Conservation (phyloP, 2,329 filamentous ascomycete genomes). For the Aspergillus pseudoterreus region DNA sequence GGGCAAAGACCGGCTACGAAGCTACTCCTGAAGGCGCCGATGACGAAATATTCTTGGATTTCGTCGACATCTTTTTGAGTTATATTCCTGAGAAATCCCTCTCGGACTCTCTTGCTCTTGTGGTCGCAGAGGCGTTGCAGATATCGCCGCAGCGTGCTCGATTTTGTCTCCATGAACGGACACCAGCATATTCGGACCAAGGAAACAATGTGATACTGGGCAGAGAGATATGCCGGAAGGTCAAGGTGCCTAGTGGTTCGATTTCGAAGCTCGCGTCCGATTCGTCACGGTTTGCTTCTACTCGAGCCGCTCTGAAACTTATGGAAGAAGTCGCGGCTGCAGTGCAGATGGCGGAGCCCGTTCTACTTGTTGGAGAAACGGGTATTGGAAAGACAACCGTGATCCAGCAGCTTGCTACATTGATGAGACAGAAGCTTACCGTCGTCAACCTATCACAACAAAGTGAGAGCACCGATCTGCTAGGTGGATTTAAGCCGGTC, state of each 20-base stretch:
- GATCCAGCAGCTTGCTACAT: conserved; percentile 83
- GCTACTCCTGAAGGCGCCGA: conserved; percentile 66
- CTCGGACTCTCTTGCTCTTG: conserved; percentile 51
- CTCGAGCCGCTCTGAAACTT: conserved; percentile 75
- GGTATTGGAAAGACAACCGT: conserved; percentile 98
- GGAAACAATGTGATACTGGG: conserved; percentile 61
- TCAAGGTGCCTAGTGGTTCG: conserved; percentile 48
- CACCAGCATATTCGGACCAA: conserved; percentile 64
- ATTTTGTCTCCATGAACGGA: conserved; percentile 70
- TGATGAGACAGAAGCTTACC: conserved; percentile 79
- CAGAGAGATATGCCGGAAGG: conserved; percentile 57
- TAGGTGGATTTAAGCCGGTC: conserved; percentile 95
- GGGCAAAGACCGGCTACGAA: conserved; percentile 65
- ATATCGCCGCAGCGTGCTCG: conserved; percentile 77
- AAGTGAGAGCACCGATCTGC: conserved; percentile 90
- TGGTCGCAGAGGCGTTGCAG: conserved; percentile 82
- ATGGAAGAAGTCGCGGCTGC: conserved; percentile 86
- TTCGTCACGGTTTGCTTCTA: conserved; percentile 70
- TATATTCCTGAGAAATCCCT: conserved; percentile 66
- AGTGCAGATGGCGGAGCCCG: conserved; percentile 78
- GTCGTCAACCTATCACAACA: conserved; percentile 97
- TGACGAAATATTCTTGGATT: conserved; percentile 89
- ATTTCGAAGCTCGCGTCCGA: conserved; percentile 41
- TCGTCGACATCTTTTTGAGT: conserved; percentile 86
- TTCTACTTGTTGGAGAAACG: conserved; percentile 95